These are phyloP conservation scores for Chenopodium formosanum DNA, from an alignment of 148 eudicot species.

Conservation along the genomic window DNA sequence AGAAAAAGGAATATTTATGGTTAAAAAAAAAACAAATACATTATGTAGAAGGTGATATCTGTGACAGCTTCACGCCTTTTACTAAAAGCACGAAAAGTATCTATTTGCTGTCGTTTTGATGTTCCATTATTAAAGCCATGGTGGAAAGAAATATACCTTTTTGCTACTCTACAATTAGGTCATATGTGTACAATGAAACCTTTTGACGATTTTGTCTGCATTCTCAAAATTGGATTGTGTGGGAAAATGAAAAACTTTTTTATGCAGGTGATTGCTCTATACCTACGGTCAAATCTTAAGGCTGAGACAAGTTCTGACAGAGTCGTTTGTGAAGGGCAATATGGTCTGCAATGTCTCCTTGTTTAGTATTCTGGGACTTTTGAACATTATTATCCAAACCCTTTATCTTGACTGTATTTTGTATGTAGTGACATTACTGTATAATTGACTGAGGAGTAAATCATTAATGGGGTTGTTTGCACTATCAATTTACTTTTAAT, in stretches of 20 bases:
- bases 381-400: background rate
- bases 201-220: background rate
- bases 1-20: background rate
- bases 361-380: background rate
- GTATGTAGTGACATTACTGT: background rate
- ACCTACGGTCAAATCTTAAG: slow-evolving; percentile 58
- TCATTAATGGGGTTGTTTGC: slow-evolving; percentile 2
- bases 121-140: background rate
- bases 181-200: background rate
- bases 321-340: slow-evolving; percentile 35
- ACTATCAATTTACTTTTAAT: background rate
- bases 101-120: background rate
- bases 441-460: background rate
- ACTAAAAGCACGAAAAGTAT: background rate
- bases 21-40: background rate
- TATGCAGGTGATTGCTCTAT: slow-evolving; percentile 81
- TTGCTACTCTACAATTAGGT: background rate
- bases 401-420: background rate
- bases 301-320: slow-evolving; percentile 41
- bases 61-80: background rate
- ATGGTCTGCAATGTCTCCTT: slow-evolving; percentile 40
- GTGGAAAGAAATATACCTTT: background rate
- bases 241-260: slow-evolving; percentile 19
- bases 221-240: slow-evolving; percentile 14
- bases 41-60: background rate